These are phyloP conservation scores for Setomelanomma holmii DNA, from an alignment of 2,329 filamentous ascomycete genomes.

Conservation along the genomic window DNA sequence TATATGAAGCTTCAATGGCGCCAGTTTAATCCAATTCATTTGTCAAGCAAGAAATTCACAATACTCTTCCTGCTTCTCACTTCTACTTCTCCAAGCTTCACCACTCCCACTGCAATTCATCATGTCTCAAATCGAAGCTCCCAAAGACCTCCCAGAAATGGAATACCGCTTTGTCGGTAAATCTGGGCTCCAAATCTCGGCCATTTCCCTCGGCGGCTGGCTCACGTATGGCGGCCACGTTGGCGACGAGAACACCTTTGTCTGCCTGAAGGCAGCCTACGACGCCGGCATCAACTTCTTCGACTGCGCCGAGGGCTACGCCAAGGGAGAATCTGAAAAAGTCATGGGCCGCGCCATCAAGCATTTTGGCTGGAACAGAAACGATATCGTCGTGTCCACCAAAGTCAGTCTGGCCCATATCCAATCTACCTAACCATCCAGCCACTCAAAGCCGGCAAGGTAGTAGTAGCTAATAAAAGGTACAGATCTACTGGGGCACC, in stretches of 20 bases:
- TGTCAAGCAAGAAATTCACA: background rate
- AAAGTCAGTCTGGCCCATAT: constrained; percentile 51
- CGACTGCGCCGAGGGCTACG: constrained; percentile 64
- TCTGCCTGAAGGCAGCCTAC: constrained; percentile 62
- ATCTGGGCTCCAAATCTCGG: constrained; percentile 76
- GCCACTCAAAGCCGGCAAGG: background rate
- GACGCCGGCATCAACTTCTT: constrained; percentile 68
- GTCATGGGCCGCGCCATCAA: constrained; percentile 65
- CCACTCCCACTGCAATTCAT: background rate
- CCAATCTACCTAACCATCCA: background rate
- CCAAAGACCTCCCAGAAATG: constrained; percentile 59
- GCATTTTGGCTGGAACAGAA: constrained; percentile 64
- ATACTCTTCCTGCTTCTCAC: background rate
- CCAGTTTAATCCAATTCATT: background rate
- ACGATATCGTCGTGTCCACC: constrained; percentile 65
- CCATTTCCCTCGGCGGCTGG: constrained; percentile 69
- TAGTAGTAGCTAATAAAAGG: background rate
- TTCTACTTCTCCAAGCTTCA: background rate
- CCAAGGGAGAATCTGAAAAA: constrained; percentile 60
- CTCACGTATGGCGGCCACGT: constrained; percentile 79
- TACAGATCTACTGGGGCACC: constrained; percentile 68
- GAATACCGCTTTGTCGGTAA: constrained; percentile 75
- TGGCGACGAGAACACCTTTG: constrained; percentile 67
- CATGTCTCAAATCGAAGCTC: constrained; percentile 16
- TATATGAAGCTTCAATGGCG: background rate